Conservation (phyloP, 805 yeast species). For the Zygoascus ofunaensis region DNA sequence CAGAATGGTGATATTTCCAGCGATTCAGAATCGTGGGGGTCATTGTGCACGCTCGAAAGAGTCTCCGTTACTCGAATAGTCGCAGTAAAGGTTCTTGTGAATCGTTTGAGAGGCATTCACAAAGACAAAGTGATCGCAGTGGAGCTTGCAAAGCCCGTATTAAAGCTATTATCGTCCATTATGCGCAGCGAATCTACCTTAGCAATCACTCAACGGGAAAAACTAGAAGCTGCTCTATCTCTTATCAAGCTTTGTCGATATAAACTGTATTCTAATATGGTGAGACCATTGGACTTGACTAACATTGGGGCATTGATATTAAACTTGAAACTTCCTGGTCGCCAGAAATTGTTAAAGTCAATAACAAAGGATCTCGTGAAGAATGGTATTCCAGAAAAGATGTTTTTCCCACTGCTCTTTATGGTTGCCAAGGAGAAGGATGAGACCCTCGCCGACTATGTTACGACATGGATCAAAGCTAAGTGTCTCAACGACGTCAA, state of each 20-base stretch:
- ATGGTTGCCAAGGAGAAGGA: conserved; percentile 74
- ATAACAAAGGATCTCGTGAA: conserved; percentile 44
- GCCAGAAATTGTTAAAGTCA: conserved; percentile 41
- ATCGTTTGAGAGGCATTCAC: not conserved
- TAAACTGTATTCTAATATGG: conserved; percentile 42
- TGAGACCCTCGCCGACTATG: conserved; percentile 37
- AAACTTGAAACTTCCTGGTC: conserved; percentile 53
- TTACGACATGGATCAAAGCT: conserved; percentile 65
- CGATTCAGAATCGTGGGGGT: conserved; percentile 20
- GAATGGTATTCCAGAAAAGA: conserved; percentile 46
- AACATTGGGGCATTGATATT: conserved; percentile 51
- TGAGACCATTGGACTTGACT: conserved; percentile 44
- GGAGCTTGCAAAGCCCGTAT: not conserved
- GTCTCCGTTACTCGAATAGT: conserved; percentile 53
- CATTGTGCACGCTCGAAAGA: conserved; percentile 43
- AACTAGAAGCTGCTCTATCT: conserved; percentile 53
- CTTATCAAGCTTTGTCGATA: conserved; percentile 55
- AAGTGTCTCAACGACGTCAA: conserved; percentile 27
- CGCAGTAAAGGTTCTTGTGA: conserved; percentile 17
- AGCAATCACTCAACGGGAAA: not conserved
- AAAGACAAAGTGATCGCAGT: not conserved
- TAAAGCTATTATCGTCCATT: not conserved
- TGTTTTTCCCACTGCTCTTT: conserved; percentile 58
- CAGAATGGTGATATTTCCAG: conserved; percentile 20
- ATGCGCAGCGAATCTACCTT: not conserved